phyloP scores from a whole-genome alignment of 108 stramenopile genomes.

The Fragilariopsis cylindrus region DNA sequence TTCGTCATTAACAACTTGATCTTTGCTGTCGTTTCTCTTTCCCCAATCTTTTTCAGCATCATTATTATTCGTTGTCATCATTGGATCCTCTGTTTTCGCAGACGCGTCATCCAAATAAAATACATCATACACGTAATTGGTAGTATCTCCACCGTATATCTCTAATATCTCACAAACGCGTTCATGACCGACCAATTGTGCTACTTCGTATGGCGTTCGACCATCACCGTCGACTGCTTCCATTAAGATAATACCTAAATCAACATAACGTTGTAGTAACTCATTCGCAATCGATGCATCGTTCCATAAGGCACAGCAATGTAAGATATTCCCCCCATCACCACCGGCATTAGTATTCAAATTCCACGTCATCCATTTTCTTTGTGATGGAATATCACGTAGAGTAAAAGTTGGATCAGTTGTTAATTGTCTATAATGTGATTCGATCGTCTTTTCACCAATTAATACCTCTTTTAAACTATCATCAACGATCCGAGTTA shows the following conservation, averaged over 20 bases:
- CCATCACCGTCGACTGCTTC: conserved; percentile 43
- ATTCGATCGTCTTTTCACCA: conserved; percentile 18
- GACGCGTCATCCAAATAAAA: conserved; percentile 31
- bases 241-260: background rate
- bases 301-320: conserved; percentile 53
- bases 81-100: background rate
- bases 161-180: conserved; percentile 41
- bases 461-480: conserved; percentile 35
- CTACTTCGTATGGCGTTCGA: conserved; percentile 47
- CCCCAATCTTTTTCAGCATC: background rate
- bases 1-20: conserved; percentile 2
- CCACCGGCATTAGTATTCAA: conserved; percentile 24
- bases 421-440: conserved; percentile 39
- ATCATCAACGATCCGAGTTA: conserved; percentile 46
- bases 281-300: conserved; percentile 36
- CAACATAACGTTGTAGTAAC: conserved; percentile 13
- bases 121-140: conserved; percentile 49
- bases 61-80: background rate
- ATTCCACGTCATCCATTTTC: conserved; percentile 36
- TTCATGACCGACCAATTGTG: conserved; percentile 45
- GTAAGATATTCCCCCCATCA: conserved; percentile 34
- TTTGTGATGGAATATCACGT: background rate
- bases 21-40: background rate
- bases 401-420: conserved; percentile 27
- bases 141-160: conserved; percentile 42